Conservation (phyloP, 192 early-diverging fungal genomes). For the Gigaspora rosea region DNA sequence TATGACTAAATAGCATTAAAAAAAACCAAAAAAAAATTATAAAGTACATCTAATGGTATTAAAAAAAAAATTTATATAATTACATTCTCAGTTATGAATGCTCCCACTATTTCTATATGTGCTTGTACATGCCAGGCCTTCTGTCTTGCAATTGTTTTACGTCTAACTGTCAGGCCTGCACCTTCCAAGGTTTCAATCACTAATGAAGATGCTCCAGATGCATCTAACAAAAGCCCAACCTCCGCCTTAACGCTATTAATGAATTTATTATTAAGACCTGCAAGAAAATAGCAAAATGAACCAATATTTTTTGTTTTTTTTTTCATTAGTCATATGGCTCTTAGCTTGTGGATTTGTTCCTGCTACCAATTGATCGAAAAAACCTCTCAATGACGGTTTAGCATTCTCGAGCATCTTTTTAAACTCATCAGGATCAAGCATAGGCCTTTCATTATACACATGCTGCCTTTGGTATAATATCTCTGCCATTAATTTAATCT, state of each 20-base stretch:
- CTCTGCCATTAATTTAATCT: too few species aligned
- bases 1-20: too few species aligned
- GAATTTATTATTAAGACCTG: slow-evolving; percentile 6
- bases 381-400: background rate
- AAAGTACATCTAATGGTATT: too few species aligned
- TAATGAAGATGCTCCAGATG: background rate
- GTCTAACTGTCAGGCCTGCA: slow-evolving; percentile 7
- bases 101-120: slow-evolving; percentile 2
- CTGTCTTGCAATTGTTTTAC: slow-evolving; percentile 19
- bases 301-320: slow-evolving; percentile 14
- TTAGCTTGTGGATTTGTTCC: slow-evolving; percentile 3
- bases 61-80: background rate
- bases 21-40: too few species aligned
- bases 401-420: background rate
- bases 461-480: background rate
- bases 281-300: slow-evolving; percentile 21
- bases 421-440: background rate
- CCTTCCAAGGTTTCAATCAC: background rate
- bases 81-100: too few species aligned
- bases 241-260: slow-evolving; percentile 16
- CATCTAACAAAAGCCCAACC: slow-evolving; percentile 2
- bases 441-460: background rate
- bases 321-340: slow-evolving; percentile 11
- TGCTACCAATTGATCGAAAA: background rate
- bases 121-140: background rate